Base-by-base conservation (phyloP, 495 filamentous ascomycete species). In the Hypoxylon fuscum region DNA sequence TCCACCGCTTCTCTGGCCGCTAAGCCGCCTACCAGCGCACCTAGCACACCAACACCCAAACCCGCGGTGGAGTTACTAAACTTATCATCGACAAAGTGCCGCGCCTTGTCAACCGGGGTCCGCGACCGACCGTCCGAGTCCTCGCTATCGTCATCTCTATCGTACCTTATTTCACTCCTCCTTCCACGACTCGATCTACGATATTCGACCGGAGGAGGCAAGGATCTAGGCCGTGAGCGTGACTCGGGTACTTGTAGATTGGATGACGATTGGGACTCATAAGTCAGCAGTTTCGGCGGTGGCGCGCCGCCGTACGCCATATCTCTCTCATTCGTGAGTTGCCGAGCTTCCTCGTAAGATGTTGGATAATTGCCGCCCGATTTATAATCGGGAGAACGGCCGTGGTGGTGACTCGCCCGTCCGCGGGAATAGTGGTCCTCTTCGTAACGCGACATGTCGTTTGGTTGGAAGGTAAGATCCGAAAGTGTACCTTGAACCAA, bases 1-100 rank as follows among this genome's bases (percentile, higher is more conserved):
- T 76, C 71, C 34, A 67, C 68, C 0, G 71, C 78, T 64, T 81
- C 74, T 0, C 76, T 41, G 2, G 69, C 76, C 3, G 76, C 78
- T 1, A 81, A 45, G 0, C 79, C 79, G 5, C 79, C 79, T 0
- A 79, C 73, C 3, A 81, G 64, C 3, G 79, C 78, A 11, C 79
- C 79, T 3, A 81, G 54, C 17, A 79, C 70, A 14, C 77, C 73
- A 1, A 74, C 73, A 12, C 78, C 77, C 0, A 81, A 48, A 0
- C 78, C 79, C 0, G 75, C 68, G 2, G 71, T 73, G 0, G 78
- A 75, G 25, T 69, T 58, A 3, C 68, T 73, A 54, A 80, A 80
- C 37, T 57, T 65, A 50, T 64, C 53, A 15, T 71, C 50, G 38
- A 77, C 62, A 23, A 69, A 71, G 14, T 61, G 12, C 18, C 66